These are phyloP conservation scores for Russula foetens DNA, from an alignment of 768 basidiomycete genomes.

Conservation along the genomic window DNA sequence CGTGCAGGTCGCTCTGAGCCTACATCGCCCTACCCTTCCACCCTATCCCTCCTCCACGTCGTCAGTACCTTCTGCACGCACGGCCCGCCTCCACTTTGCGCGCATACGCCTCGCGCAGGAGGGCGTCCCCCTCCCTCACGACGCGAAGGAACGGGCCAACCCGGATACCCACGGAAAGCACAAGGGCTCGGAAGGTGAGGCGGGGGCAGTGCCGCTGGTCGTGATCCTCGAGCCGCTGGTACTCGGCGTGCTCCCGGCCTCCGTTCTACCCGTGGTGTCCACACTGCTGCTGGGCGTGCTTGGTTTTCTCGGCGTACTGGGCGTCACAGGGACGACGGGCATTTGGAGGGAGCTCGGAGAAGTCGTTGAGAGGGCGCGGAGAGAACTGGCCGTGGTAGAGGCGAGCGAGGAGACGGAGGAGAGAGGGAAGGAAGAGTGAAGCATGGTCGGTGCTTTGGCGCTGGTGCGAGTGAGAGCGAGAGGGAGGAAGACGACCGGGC, in stretches of 20 bases:
- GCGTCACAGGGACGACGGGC: conserved; percentile 13
- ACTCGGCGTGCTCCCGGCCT: conserved; percentile 50
- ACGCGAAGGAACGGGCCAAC: not conserved
- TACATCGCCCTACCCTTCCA: not conserved
- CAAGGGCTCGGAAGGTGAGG: not conserved
- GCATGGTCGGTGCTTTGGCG: no score
- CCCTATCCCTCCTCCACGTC: not conserved
- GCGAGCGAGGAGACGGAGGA: not conserved
- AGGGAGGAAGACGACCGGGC: not conserved
- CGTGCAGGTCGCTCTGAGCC: not conserved
- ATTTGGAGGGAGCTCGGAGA: conserved; percentile 9
- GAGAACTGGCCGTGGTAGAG: conserved; percentile 12
- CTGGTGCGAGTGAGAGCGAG: not conserved
- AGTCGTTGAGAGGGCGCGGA: conserved; percentile 15
- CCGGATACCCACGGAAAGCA: no score
- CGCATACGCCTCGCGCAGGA: conserved; percentile 46
- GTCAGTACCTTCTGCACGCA: not conserved
- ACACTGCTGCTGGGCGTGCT: conserved; percentile 25
- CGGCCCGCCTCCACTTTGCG: conserved; percentile 44
- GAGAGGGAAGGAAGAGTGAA: not conserved
- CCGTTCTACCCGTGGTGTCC: conserved; percentile 32
- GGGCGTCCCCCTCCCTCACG: conserved; percentile 40
- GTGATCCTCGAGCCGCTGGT: conserved; percentile 52
- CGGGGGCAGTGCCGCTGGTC: conserved; percentile 37
- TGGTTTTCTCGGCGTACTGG: conserved; percentile 3